Percentiles rank a stretch among this genome's conserved stretches.
phyloP scores from a whole-genome alignment of 805 yeast genomes.

The Saccharomyces mikatae region DNA sequence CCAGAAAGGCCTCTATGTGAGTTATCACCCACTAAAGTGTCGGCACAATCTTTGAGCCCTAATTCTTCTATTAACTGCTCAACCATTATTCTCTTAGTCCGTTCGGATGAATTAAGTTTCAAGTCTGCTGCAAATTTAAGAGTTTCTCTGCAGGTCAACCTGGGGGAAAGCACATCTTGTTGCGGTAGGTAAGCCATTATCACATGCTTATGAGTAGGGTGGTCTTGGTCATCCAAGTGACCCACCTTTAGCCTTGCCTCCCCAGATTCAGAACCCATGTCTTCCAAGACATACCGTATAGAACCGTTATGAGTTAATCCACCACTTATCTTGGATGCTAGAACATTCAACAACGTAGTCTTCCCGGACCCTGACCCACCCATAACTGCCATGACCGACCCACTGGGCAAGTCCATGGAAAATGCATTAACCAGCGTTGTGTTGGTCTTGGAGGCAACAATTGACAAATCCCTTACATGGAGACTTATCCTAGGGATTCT shows the following conservation, averaged over 20 bases:
- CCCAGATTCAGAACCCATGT: not conserved
- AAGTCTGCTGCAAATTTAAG: slow-evolving; percentile 63
- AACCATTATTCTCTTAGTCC: slow-evolving; percentile 43
- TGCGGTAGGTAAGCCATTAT: slow-evolving; percentile 59
- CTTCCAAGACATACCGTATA: slow-evolving; percentile 27
- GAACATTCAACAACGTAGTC: slow-evolving; percentile 64
- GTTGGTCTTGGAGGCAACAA: slow-evolving; percentile 25
- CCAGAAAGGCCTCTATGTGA: slow-evolving; percentile 64
- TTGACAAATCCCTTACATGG: slow-evolving; percentile 22
- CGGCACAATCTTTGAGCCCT: slow-evolving; percentile 56
- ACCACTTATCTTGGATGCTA: slow-evolving; percentile 43
- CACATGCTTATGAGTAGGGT: slow-evolving; percentile 5
- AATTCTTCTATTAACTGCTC: slow-evolving; percentile 53
- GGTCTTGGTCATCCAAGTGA: not conserved
- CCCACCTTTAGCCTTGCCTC: not conserved
- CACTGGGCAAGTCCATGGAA: slow-evolving; percentile 51
- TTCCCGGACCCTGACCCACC: slow-evolving; percentile 89
- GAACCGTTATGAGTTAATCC: slow-evolving; percentile 38
- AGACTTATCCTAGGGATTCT: slow-evolving; percentile 16
- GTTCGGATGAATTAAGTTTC: slow-evolving; percentile 42
- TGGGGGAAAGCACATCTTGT: slow-evolving; percentile 64
- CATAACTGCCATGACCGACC: slow-evolving; percentile 66
- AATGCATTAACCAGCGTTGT: slow-evolving; percentile 40
- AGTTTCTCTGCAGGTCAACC: slow-evolving; percentile 65
- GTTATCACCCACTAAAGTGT: slow-evolving; percentile 50